These are phyloP conservation scores for Borealophlyctis nickersoniae DNA, from an alignment of 192 early-diverging fungal species.

Conservation along the genomic window DNA sequence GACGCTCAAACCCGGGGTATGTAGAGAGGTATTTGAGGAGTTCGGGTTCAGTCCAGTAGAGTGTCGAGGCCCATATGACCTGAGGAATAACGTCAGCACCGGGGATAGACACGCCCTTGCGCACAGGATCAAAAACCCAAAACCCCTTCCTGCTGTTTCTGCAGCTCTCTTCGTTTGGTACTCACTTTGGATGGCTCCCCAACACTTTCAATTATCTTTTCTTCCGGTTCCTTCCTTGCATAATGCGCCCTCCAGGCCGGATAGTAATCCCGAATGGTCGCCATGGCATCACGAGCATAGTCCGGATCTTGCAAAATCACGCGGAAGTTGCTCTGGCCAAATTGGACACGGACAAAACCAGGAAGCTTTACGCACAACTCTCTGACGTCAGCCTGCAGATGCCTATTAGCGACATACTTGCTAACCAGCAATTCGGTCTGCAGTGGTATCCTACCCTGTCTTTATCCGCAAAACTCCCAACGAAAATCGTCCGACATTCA, in stretches of 20 bases:
- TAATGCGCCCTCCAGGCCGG: constrained; percentile 16
- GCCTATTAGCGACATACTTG: too few species aligned
- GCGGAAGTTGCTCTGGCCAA: constrained; percentile 27
- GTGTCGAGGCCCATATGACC: constrained; percentile 23
- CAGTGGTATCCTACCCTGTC: background rate
- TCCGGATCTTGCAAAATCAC: constrained; percentile 20
- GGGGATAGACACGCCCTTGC: background rate
- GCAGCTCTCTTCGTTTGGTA: too few species aligned
- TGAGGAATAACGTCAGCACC: background rate
- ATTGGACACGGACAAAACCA: constrained; percentile 31
- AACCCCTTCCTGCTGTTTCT: too few species aligned
- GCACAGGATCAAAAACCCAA: too few species aligned
- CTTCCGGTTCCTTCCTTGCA: constrained; percentile 25
- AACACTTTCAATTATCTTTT: constrained; percentile 21
- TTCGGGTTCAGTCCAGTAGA: constrained; percentile 21
- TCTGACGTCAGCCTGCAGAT: constrained; percentile 21
- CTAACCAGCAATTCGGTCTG: too few species aligned
- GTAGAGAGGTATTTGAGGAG: constrained; percentile 9
- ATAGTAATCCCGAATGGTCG: background rate
- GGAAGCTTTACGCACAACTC: constrained; percentile 14
- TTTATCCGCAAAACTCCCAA: background rate
- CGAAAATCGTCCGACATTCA: background rate
- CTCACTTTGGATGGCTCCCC: constrained; percentile 30
- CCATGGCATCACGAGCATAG: constrained; percentile 22
- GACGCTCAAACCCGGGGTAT: constrained; percentile 14